Percentiles rank a stretch among this genome's conserved stretches.
These are phyloP conservation scores for Aspergillus neotritici DNA, from an alignment of 2,329 filamentous ascomycete genomes.

Conservation along the genomic window DNA sequence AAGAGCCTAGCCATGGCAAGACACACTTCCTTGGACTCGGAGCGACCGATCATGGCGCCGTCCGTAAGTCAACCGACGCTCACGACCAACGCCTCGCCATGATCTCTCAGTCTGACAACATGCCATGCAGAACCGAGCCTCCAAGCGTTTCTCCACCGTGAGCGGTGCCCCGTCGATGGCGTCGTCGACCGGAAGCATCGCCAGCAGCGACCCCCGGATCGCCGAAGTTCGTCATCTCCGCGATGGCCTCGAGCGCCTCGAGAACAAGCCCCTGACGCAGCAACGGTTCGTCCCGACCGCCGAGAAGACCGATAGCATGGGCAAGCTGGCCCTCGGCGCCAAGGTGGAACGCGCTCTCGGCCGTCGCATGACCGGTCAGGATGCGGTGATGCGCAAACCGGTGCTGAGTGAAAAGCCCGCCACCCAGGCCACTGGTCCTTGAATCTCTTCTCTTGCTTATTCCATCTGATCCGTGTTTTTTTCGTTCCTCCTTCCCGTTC, in stretches of 20 bases:
- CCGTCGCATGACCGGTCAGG: conserved; percentile 79
- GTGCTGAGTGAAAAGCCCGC: conserved; percentile 38
- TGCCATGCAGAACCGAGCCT: conserved; percentile 42
- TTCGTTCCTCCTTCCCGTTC: conserved; percentile 8
- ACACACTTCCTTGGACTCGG: conserved; percentile 47
- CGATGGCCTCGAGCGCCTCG: conserved; percentile 75
- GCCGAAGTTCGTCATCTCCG: conserved; percentile 70
- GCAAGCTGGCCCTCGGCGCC: conserved; percentile 80
- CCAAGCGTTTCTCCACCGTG: conserved; percentile 51
- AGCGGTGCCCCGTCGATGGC: conserved; percentile 44
- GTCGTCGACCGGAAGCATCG: conserved; percentile 36
- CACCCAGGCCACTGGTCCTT: conserved; percentile 17
- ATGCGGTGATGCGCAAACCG: conserved; percentile 70
- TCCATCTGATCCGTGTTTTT: conserved; percentile 5
- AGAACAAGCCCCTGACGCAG: conserved; percentile 76
- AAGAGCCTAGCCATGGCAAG: conserved; percentile 27
- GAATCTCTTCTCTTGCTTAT: conserved; percentile 7
- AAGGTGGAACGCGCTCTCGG: conserved; percentile 85
- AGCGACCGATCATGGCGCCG: conserved; percentile 51
- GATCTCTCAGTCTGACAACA: conserved; percentile 2
- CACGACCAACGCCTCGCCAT: neutral
- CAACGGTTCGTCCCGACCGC: conserved; percentile 75
- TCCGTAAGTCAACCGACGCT: conserved; percentile 37
- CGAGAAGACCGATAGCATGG: conserved; percentile 74
- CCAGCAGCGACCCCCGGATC: conserved; percentile 47